Base-by-base conservation (phyloP, 2,329 filamentous ascomycete genomes). In the Bipolaris victoriae region DNA sequence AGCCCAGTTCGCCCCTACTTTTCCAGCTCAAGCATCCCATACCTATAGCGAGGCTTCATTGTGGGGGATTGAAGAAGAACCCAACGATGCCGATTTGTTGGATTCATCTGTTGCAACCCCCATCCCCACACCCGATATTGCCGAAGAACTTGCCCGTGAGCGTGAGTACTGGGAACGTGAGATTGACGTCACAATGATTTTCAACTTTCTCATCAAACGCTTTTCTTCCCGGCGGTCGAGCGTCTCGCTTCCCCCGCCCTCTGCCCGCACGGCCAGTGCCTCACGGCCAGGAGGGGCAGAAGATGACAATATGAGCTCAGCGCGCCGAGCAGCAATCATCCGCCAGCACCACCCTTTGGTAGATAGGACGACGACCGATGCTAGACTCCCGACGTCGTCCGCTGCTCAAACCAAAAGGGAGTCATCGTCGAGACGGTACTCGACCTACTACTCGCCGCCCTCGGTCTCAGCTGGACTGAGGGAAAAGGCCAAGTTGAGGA, bases 101-200 rank as follows among this genome's bases (percentile, higher is more conserved):
- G 61, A 85, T 83, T 72, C 77, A 78, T 71, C 82, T 60, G 65
- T 66, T 57, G 58, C 61, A 39, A 63, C 52, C 31, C 63, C 54
- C 31, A 50, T 36, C 18, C 50, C 60, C 41, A 45, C 54, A 41
- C 64, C 59, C 24, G 67, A 64, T 40, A 64, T 63, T 24, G 55
- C 71, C 63, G 70, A 76, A 39, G 67, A 77, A 39, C 43, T 78
- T 15, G 74, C 77, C 7, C 76, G 76, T 7, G 85, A 87, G 57
- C 80, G 80, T 20, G 90, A 95, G 35, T 95, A 97, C 71, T 99
- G 95, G 95, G 93, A 98, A 77, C 88, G 89, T 58, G 91, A 97
- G 52, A 84, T 98, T 5, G 93, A 98, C 70, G 86, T 97, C 63
- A 90, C 90, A 72, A 90, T 97, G 74, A 90, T 98, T 33, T 98